Evolutionary conservation across 305 asterid genomes (phyloP).

Genomic region (Plantago rigida): DNA sequence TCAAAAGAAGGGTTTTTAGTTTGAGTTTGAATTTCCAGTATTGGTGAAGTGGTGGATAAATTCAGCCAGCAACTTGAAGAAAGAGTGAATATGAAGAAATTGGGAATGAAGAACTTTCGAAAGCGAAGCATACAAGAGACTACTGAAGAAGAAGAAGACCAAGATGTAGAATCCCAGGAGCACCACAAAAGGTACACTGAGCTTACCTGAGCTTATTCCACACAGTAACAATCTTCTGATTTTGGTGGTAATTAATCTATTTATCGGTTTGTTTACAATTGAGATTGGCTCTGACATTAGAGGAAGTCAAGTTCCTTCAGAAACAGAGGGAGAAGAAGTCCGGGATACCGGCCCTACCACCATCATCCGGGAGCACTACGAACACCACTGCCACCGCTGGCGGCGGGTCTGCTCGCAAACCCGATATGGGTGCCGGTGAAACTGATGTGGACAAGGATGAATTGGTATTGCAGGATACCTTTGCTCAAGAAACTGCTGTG

Average conservation of each 20-base stretch:
- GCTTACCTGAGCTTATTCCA: neutral
- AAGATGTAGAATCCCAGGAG: neutral
- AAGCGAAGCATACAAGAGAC: constrained; percentile 2
- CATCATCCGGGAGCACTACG: constrained; percentile 29
- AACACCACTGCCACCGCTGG: constrained; percentile 23
- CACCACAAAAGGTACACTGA: constrained; percentile 5
- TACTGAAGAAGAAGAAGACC: constrained; percentile 7
- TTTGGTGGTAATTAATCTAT: too few species aligned
- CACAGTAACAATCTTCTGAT: too few species aligned
- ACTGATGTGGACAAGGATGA: constrained; percentile 47
- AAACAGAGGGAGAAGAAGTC: constrained; percentile 75
- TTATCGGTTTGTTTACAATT: neutral
- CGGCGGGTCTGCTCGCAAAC: constrained; percentile 31
- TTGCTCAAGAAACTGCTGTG: constrained; percentile 98
- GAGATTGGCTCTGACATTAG: constrained; percentile 61
- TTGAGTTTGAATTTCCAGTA: too few species aligned
- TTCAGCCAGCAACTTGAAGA: too few species aligned
- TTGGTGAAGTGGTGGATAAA: too few species aligned
- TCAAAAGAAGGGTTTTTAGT: too few species aligned
- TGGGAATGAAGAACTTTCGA: constrained; percentile 6
- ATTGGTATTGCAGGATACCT: constrained; percentile 89
- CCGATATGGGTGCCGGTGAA: constrained; percentile 61
- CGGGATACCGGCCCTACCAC: constrained; percentile 66
- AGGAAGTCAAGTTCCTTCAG: constrained; percentile 91
- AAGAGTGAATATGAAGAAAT: too few species aligned